A percentile compares a stretch with the other conserved stretches of the same genome.
phyloP scores from a whole-genome alignment of 257 asterid genomes.

The Eucommia ulmoides region DNA sequence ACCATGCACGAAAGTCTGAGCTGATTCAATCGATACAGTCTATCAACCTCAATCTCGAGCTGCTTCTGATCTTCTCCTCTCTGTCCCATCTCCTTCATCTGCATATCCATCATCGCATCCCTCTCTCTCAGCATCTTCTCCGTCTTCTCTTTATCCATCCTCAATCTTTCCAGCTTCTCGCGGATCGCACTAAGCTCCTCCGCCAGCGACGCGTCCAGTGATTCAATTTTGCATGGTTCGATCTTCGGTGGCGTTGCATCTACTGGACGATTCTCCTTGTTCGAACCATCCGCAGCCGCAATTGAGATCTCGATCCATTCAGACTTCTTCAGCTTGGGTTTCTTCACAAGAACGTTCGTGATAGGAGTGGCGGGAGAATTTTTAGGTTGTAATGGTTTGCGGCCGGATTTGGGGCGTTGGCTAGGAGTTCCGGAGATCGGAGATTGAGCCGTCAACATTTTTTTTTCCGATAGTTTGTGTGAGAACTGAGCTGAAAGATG shows the following conservation, averaged over 20 bases:
- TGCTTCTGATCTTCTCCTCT: slow-evolving; percentile 65
- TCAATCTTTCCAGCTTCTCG: slow-evolving; percentile 47
- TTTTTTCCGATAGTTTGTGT: neutral
- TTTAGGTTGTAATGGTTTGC: neutral
- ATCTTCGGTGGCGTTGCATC: slow-evolving; percentile 9
- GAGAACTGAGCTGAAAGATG: neutral
- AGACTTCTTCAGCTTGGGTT: slow-evolving; percentile 5
- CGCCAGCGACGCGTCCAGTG: slow-evolving; percentile 42
- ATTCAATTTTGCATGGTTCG: slow-evolving; percentile 7
- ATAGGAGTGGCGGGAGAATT: neutral
- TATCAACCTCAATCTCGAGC: slow-evolving; percentile 82
- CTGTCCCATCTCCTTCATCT: slow-evolving; percentile 34
- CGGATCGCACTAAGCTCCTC: slow-evolving; percentile 70
- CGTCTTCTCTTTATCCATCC: slow-evolving; percentile 38
- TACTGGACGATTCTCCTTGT: slow-evolving; percentile 53
- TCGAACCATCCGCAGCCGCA: slow-evolving; percentile 12
- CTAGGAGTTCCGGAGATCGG: neutral
- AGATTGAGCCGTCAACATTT: neutral
- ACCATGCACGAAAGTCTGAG: slow-evolving; percentile 63
- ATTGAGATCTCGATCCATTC: slow-evolving; percentile 10
- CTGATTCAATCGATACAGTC: slow-evolving; percentile 67
- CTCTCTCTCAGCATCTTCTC: slow-evolving; percentile 43
- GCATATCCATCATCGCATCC: slow-evolving; percentile 34
- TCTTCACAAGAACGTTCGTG: neutral
- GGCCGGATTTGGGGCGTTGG: neutral